Base-by-base conservation (phyloP, 1,284 basidiomycete species). In the Ustilago tritici region DNA sequence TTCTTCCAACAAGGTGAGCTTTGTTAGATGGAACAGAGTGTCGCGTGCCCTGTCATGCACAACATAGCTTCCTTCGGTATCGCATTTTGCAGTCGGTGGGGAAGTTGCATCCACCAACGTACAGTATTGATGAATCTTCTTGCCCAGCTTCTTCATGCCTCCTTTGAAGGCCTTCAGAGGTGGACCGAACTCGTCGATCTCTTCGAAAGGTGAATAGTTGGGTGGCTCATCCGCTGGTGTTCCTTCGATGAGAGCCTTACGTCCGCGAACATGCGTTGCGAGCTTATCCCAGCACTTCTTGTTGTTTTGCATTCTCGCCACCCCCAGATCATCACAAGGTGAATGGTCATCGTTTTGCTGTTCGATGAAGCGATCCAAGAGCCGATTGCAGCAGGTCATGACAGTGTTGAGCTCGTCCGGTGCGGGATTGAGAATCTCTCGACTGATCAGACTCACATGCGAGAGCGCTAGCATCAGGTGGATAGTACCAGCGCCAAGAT, bases 361-460 rank as follows among this genome's bases (percentile, higher is more conserved):
- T 6, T 56, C 55, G 49, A 75, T 58, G 57, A 43, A 70, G 35
- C 28, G 36, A n/a, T 65, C 63, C 60, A 75, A 56, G 38, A 70
- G 28, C 3, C 46, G 50, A 8, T 64, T 54, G 53, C 66, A 63
- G 64, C 41, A 43, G 8, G 56, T 50, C 1, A 56, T 23, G 9
- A 75, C 55, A 3, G 14, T 38, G 12, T 31, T 9, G 32, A 75
- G 38, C 38, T 75, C 72, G 19, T 49, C 49, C 0, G 60, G 31
- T 17, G 55, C 40, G 2, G 63, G 56, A 19, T 75, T 75, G 41
- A 66, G 54, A 11, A 75, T 49, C 32, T 47, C 55, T 8, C 72
- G 72, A 43, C 64, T 70, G 52, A 61, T 69, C 50, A 75, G 11
- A n/a, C 59, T 53, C 0, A 65, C 72, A 31, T 75, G 53, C 14